Conservation (phyloP, 768 basidiomycete genomes). For the Leccinum fibrillosum region DNA sequence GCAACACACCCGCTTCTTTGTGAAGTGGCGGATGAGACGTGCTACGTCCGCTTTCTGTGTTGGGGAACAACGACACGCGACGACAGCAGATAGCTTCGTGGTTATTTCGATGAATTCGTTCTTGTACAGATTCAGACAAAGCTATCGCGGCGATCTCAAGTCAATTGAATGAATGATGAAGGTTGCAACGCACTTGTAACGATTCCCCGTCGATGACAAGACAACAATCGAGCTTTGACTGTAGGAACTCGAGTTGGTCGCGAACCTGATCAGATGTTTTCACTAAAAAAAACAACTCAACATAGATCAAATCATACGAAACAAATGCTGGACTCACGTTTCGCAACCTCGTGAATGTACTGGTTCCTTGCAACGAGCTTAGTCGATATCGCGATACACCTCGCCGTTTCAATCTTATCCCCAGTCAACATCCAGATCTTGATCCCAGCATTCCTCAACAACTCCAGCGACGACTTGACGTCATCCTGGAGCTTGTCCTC, state of each 20-base stretch:
- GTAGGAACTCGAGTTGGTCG: conserved; percentile 88
- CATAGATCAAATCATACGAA: background rate
- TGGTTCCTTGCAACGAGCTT: conserved; percentile 95
- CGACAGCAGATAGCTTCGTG: conserved; percentile 93
- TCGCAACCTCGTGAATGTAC: conserved; percentile 95
- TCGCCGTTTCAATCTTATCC: conserved; percentile 98
- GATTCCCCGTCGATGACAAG: conserved; percentile 98
- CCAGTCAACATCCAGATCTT: conserved; percentile 99
- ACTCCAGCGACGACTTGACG: conserved; percentile 88
- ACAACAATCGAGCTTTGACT: conserved; percentile 94
- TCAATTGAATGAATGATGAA: background rate
- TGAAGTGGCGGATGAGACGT: conserved; percentile 82
- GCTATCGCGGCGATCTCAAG: conserved; percentile 40
- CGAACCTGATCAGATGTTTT: conserved; percentile 79
- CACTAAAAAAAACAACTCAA: conserved; percentile 46
- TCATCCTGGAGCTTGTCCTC: conserved; percentile 99
- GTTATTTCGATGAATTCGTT: conserved; percentile 95
- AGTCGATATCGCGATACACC: conserved; percentile 96
- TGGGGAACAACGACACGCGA: conserved; percentile 96
- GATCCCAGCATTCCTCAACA: conserved; percentile 92
- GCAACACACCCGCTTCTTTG: conserved; percentile 95
- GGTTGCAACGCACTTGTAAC: conserved; percentile 59
- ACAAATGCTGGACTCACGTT: conserved; percentile 47
- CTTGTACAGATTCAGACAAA: conserved; percentile 87
- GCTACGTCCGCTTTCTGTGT: conserved; percentile 99